phyloP scores from a whole-genome alignment of 768 basidiomycete species.

The Terana coerulea region DNA sequence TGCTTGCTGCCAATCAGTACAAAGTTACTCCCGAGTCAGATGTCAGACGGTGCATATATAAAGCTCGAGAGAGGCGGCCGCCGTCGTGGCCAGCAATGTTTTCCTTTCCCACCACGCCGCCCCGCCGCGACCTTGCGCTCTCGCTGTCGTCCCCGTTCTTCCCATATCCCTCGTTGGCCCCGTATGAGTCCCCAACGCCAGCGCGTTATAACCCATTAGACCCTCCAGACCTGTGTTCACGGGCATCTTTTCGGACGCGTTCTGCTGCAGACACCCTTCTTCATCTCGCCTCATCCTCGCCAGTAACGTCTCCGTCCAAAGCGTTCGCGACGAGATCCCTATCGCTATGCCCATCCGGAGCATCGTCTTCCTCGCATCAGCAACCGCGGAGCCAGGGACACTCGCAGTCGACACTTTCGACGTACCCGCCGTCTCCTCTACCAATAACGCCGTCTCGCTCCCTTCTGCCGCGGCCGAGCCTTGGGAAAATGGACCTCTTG shows the following conservation, averaged over 20 bases:
- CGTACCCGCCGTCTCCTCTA: not conserved
- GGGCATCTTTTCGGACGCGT: not conserved
- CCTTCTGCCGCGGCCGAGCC: not conserved
- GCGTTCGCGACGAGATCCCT: not conserved
- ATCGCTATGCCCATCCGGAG: not conserved
- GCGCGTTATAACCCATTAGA: not conserved
- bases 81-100: not conserved
- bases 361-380: not conserved
- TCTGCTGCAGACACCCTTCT: conserved; percentile 2
- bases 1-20: too few relatives aligned
- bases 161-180: not conserved
- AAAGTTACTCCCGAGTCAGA: too few relatives aligned
- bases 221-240: not conserved
- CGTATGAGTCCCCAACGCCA: not conserved
- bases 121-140: not conserved
- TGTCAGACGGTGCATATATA: conserved; percentile 1
- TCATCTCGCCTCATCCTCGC: not conserved
- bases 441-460: not conserved
- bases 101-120: not conserved
- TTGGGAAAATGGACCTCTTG: not conserved
- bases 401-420: conserved; percentile 1
- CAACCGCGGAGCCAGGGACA: not conserved
- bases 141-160: not conserved
- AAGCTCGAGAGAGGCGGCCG: not conserved
- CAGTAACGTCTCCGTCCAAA: not conserved